These are phyloP conservation scores for Solanum bulbocastanum DNA, from an alignment of 257 asterid genomes.

Conservation along the genomic window DNA sequence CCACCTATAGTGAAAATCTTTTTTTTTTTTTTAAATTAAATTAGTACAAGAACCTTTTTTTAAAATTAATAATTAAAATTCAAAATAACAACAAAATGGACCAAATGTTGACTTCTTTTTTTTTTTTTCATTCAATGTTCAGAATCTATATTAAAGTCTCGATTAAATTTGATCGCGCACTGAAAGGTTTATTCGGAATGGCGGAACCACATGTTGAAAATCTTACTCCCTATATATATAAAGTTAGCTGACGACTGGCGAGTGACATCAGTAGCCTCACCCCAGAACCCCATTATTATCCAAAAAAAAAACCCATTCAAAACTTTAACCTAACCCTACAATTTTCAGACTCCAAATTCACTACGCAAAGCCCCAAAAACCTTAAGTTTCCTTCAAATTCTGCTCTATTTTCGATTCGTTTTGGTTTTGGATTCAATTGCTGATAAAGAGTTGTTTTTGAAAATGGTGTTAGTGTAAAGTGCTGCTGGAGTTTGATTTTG, in stretches of 20 bases:
- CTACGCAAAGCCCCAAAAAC: background rate
- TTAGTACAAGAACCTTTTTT: no score
- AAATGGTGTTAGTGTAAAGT: background rate
- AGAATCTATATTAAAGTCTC: fast-evolving
- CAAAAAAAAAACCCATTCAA: background rate
- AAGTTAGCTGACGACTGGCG: background rate
- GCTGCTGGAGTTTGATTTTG: background rate
- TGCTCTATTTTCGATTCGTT: background rate
- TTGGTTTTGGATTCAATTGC: background rate
- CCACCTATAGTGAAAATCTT: no score
- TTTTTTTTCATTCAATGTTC: fast-evolving
- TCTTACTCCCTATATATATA: background rate
- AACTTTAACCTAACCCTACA: background rate
- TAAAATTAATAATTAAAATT: no score
- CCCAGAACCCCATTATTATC: background rate
- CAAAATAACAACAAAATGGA: background rate
- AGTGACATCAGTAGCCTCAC: background rate
- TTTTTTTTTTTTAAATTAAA: no score
- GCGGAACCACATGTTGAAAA: background rate
- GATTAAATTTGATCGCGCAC: fast-evolving
- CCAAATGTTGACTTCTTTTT: background rate
- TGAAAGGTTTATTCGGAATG: no score
- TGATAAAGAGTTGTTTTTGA: background rate
- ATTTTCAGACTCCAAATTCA: background rate
- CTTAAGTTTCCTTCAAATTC: background rate